Base-by-base conservation (phyloP, 2,329 filamentous ascomycete species). In the Pseudomassariella vexata region DNA sequence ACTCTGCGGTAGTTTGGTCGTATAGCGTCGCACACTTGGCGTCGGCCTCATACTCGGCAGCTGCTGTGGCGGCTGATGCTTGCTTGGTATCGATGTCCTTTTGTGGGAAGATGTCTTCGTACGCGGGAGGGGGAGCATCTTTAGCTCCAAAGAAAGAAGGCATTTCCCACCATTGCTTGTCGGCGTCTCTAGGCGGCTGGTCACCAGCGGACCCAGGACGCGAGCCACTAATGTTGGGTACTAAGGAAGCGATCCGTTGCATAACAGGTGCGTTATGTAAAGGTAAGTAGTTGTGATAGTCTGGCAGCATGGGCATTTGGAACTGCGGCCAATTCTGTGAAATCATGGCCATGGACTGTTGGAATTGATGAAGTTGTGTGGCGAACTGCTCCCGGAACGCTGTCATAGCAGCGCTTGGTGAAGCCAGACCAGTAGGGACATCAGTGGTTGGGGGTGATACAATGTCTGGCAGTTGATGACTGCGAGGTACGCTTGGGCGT, bases 61-160 rank as follows among this genome's bases (percentile, higher is more conserved):
- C 70, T 3, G 77, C 78, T 32, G 65, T 65, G 7, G 67, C 65
- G 2, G 72, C 74, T n/a, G 73, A 72, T 12, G 68, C 61, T 45
- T 73, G 68, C 54, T 82, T 81, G 16, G 57, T 60, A 35, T 79
- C 72, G 11, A 67, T 41, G 26, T 68, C 63, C 32, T 65, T 57
- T 24, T 63, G 61, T 2, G 83, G 85, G 53, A 79, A 92, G 18
- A 92, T 74, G 28, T 89, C 85, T 32, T 88, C 79, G 43, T 92
- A 92, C 0, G 85, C 75, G 8, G 85, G 85, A 7, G 84, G 84
- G 19, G 73, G 66, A 4, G 67, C 62, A 8, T 73, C 58, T 23
- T 60, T 61, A 14, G 59, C 63, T 18, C 49, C 44, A 31, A 70
- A 65, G 22, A 68, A 60, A 7, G 76, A 76, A 26, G 81, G 70